phyloP scores from a whole-genome alignment of 2,329 filamentous ascomycete species.

The Fusarium chuoi region DNA sequence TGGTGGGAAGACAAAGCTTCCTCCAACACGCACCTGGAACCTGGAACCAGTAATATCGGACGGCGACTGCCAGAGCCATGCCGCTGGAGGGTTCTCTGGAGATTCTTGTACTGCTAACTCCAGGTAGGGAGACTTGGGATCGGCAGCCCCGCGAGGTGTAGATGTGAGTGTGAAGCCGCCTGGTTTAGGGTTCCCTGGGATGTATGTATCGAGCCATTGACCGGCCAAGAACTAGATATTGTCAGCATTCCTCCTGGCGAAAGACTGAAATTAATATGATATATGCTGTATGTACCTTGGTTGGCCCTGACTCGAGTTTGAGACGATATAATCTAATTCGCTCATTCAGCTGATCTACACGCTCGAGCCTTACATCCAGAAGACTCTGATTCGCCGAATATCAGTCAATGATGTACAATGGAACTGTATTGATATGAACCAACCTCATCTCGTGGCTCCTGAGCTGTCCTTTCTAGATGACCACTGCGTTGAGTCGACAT shows the following conservation, averaged over 20 bases:
- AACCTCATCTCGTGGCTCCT: constrained; percentile 75
- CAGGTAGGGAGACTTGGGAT: constrained; percentile 60
- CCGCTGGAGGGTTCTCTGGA: constrained; percentile 75
- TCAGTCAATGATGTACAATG: not conserved
- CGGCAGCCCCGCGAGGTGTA: constrained; percentile 67
- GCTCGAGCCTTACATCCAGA: constrained; percentile 68
- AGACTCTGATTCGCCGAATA: constrained; percentile 54
- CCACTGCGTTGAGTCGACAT: constrained; percentile 34
- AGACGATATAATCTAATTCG: constrained; percentile 76
- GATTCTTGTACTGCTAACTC: constrained; percentile 84
- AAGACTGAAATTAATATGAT: no score
- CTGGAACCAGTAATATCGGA: constrained; percentile 66
- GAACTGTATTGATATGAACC: not conserved
- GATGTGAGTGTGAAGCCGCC: constrained; percentile 93
- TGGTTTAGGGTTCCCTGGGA: constrained; percentile 74
- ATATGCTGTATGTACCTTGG: constrained; percentile 56
- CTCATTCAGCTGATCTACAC: constrained; percentile 73
- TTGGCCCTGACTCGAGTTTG: constrained; percentile 58
- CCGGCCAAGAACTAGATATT: constrained; percentile 75
- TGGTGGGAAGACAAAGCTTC: constrained; percentile 84
- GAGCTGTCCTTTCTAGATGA: constrained; percentile 58
- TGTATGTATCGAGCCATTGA: constrained; percentile 88
- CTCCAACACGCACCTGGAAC: constrained; percentile 78
- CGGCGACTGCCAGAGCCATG: constrained; percentile 75
- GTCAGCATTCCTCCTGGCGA: not conserved